Conservation (phyloP, 345 rosid species). For the Trapa incisa region DNA sequence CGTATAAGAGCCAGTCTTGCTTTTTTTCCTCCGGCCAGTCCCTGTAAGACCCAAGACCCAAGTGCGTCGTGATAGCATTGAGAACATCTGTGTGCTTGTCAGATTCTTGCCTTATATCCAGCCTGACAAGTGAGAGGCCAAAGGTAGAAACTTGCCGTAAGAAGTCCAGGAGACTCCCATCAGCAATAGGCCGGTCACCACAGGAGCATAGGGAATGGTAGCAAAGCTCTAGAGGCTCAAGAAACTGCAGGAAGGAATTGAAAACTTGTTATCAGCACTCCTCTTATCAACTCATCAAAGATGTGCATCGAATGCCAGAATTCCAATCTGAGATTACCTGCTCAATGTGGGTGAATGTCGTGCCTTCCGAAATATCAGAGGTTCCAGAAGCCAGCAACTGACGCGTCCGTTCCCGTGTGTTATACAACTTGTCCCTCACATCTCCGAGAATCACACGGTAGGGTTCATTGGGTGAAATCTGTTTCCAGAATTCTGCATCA, state of each 20-base stretch:
- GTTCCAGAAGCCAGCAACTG: slow-evolving; percentile 57
- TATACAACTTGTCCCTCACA: slow-evolving; percentile 81
- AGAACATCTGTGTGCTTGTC: slow-evolving; percentile 90
- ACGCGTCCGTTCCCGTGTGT: slow-evolving; percentile 87
- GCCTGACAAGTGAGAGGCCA: slow-evolving; percentile 88
- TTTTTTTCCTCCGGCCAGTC: slow-evolving; percentile 80
- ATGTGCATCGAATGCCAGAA: too few relatives aligned
- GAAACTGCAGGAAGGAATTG: slow-evolving; percentile 27
- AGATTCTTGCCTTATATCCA: slow-evolving; percentile 90
- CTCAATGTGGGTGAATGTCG: slow-evolving; percentile 57
- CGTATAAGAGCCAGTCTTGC: slow-evolving; percentile 89
- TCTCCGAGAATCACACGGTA: slow-evolving; percentile 93
- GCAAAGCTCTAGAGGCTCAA: slow-evolving; percentile 98
- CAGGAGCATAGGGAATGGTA: slow-evolving; percentile 75
- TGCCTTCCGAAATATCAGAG: slow-evolving; percentile 79
- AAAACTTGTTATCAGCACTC: not conserved
- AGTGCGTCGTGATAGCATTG: slow-evolving; percentile 71
- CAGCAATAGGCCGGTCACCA: slow-evolving; percentile 88
- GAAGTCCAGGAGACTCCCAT: slow-evolving; percentile 95
- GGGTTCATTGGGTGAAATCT: slow-evolving; percentile 75
- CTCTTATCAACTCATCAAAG: not conserved
- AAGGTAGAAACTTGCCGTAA: slow-evolving; percentile 90
- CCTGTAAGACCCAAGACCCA: slow-evolving; percentile 66
- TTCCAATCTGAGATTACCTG: slow-evolving; percentile 29
- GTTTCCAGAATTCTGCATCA: slow-evolving; percentile 88